Evolutionary conservation across 148 eudicot genomes (phyloP).

Genomic region (Persicaria maculosa): DNA sequence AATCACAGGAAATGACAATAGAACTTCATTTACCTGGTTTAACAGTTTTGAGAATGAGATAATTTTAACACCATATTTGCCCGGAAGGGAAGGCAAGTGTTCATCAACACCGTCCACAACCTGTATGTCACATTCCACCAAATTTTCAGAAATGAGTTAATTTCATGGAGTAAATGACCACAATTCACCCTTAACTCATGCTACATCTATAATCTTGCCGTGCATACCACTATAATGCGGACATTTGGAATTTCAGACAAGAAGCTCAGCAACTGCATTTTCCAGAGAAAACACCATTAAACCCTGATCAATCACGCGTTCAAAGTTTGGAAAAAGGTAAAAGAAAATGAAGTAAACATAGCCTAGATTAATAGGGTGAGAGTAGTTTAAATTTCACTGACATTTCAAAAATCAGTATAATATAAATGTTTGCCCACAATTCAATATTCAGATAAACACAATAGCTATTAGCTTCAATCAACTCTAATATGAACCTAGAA

Average conservation of each 20-base stretch:
- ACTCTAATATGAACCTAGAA: not conserved
- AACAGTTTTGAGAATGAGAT: slow-evolving; percentile 60
- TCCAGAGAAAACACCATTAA: slow-evolving; percentile 13
- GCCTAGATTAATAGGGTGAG: not conserved
- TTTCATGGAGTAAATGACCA: not conserved
- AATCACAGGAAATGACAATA: not conserved
- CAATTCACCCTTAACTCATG: not conserved
- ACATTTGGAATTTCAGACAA: slow-evolving; percentile 75
- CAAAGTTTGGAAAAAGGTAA: not conserved
- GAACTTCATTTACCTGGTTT: slow-evolving; percentile 47
- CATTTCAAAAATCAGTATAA: slow-evolving; percentile 1
- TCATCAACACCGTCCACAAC: slow-evolving; percentile 87
- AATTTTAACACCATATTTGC: slow-evolving; percentile 57
- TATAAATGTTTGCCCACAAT: not conserved
- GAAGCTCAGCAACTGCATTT: slow-evolving; percentile 76
- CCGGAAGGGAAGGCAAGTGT: slow-evolving; percentile 82
- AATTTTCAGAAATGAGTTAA: not conserved
- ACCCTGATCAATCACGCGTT: not conserved
- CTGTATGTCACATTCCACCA: slow-evolving; percentile 27
- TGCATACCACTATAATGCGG: slow-evolving; percentile 76
- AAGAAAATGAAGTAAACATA: not conserved
- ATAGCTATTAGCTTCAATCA: not conserved
- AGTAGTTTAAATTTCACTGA: not conserved
- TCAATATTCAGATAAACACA: not conserved
- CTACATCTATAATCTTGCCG: not conserved